Conservation (phyloP, 2,329 filamentous ascomycete species). For the Xylariaceae sp. region DNA sequence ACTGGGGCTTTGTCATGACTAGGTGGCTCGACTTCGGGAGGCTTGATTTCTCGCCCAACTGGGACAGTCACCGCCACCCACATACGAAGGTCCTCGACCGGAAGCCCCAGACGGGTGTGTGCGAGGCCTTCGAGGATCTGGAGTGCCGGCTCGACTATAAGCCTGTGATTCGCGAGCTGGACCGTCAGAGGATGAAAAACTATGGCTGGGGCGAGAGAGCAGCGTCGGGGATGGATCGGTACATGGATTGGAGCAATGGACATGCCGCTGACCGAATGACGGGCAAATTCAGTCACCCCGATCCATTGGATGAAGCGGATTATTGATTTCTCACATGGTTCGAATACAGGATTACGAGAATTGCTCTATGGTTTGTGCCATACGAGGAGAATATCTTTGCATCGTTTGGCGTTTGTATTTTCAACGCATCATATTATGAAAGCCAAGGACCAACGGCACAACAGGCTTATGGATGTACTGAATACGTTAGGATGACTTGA, state of each 20-base stretch:
- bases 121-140: conserved; percentile 16
- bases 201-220: conserved; percentile 15
- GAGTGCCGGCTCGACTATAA: conserved; percentile 5
- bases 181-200: conserved; percentile 15
- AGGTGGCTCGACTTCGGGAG: conserved; percentile 20
- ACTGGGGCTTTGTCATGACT: conserved; percentile 21
- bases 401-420: too few species aligned
- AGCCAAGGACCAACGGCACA: too few species aligned
- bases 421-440: too few species aligned
- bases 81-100: conserved; percentile 11
- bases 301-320: conserved; percentile 18
- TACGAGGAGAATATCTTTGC: too few species aligned
- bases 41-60: conserved; percentile 18
- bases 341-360: too few species aligned
- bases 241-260: conserved; percentile 12
- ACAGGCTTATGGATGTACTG: too few species aligned
- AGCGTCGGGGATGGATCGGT: conserved; percentile 8
- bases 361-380: too few species aligned
- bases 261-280: conserved; percentile 17
- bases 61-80: conserved; percentile 18
- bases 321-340: too few species aligned
- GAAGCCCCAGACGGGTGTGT: conserved; percentile 8
- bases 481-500: too few species aligned
- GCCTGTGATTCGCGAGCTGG: conserved; percentile 8
- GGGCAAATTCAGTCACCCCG: conserved; percentile 16